phyloP scores from a whole-genome alignment of 176 grass and related monocot genomes.

The Areca catechu region DNA sequence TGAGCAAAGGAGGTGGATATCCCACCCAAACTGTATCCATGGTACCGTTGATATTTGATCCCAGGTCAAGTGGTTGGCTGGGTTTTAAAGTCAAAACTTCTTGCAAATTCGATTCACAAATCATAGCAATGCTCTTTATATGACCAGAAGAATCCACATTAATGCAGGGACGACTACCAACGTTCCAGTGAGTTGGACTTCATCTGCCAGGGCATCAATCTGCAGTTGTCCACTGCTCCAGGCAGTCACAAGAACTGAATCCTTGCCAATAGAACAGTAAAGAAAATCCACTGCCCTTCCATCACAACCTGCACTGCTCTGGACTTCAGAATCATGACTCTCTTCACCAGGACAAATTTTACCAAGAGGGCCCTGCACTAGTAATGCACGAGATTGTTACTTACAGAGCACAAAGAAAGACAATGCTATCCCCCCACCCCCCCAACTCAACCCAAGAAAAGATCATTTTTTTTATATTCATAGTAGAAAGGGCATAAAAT shows the following conservation, averaged over 20 bases:
- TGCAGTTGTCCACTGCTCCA: slow-evolving; percentile 70
- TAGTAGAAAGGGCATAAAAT: too few relatives aligned
- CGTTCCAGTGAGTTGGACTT: slow-evolving; percentile 83
- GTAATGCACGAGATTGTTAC: slow-evolving; percentile 11
- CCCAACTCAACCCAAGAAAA: too few relatives aligned
- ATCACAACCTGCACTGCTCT: slow-evolving; percentile 29
- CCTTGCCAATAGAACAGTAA: slow-evolving; percentile 80
- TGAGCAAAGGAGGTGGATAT: slow-evolving; percentile 66
- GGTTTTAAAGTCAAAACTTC: slow-evolving; percentile 31
- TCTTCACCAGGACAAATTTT: slow-evolving; percentile 45
- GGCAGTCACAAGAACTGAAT: slow-evolving; percentile 81
- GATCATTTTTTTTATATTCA: too few relatives aligned
- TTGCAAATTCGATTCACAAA: slow-evolving; percentile 52
- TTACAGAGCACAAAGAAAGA: slow-evolving; percentile 13
- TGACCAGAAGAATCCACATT: slow-evolving; percentile 46
- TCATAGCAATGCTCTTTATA: slow-evolving; percentile 82
- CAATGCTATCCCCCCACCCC: neutral
- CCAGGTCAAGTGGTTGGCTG: slow-evolving; percentile 18
- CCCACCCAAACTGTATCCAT: slow-evolving; percentile 36
- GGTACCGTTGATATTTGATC: slow-evolving; percentile 38
- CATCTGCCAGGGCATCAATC: slow-evolving; percentile 91
- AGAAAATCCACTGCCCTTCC: slow-evolving; percentile 71
- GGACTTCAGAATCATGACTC: slow-evolving; percentile 37
- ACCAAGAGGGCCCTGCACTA: slow-evolving; percentile 77
- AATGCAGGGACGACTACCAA: slow-evolving; percentile 38